Evolutionary conservation across 352 stramenopile genomes (phyloP), one percentile per base, ranked within the genome.

Genomic region (Phytophthora fragariae): DNA sequence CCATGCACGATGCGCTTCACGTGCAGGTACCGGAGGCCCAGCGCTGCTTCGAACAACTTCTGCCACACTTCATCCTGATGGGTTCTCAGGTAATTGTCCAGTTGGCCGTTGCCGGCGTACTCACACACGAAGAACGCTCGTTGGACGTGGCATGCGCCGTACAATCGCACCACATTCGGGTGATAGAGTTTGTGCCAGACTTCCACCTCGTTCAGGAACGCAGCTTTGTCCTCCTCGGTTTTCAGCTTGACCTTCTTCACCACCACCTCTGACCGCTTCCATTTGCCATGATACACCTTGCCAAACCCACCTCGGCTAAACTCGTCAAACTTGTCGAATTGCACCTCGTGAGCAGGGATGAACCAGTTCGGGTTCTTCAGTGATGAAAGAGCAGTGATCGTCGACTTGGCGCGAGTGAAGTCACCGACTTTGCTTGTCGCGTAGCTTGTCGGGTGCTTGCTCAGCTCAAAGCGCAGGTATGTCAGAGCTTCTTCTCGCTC

Each of bases 131-230:
- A 73, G 15, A 73, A 64, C 12, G 65, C 59, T 15, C 55, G 37
- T 15, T 64, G 12, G 11, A 73, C 27, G 17, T 77, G 65, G n/a
- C 59, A 73, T 10, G 70, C 65, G 5, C 70, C 70, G 44, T 67
- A 70, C 44, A 77, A 35, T 35, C 65, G 70, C 15, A 77, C 65
- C 1, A 77, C 70, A 52, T 73, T 24, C 6, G 65, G 65, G 35
- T 77, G 70, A 19, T 62, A 65, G 3, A 77, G 37, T 21, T 65
- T 65, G 58, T 60, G 33, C 70, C 70, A 77, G 12, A 77, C 68
- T 27, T 69, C 19, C 7, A 73, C 65, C 24, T 77, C 71, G 14
- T 65, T 64, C 7, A 71, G n/a, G 10, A 77, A 68, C 5, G 47
- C 55, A 9, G 17, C 47, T 64, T 44, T 12, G 17, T 76, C 57